These are phyloP conservation scores for Talaromyces liani DNA, from an alignment of 495 filamentous ascomycete genomes.

Conservation along the genomic window DNA sequence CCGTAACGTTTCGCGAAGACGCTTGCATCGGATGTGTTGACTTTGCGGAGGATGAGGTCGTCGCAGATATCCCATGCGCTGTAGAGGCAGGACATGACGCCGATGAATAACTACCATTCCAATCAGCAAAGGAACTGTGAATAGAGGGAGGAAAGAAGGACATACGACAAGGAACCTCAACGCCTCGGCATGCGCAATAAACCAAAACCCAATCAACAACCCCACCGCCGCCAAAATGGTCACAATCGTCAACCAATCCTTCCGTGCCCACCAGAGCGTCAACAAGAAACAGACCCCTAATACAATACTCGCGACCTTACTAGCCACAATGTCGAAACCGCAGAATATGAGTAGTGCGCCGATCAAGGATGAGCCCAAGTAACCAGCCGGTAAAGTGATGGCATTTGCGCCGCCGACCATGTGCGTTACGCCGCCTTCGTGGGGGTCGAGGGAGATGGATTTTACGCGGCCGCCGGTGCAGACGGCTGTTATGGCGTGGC, in stretches of 20 bases:
- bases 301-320: slow-evolving; percentile 66
- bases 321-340: slow-evolving; percentile 72
- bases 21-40: slow-evolving; percentile 73
- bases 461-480: slow-evolving; percentile 67
- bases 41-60: slow-evolving; percentile 75
- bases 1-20: slow-evolving; percentile 72
- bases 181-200: slow-evolving; percentile 66
- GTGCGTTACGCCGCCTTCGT: slow-evolving; percentile 67
- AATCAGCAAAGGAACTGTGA: too few species aligned
- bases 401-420: slow-evolving; percentile 72
- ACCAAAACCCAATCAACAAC: slow-evolving; percentile 68
- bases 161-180: slow-evolving; percentile 62
- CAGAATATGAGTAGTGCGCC: slow-evolving; percentile 73
- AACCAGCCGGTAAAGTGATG: slow-evolving; percentile 69
- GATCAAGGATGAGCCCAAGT: slow-evolving; percentile 67
- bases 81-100: slow-evolving; percentile 71
- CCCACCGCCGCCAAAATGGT: slow-evolving; percentile 64
- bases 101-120: slow-evolving; percentile 55
- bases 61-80: slow-evolving; percentile 86
- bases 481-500: slow-evolving; percentile 65
- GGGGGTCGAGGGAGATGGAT: slow-evolving; percentile 62
- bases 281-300: slow-evolving; percentile 67
- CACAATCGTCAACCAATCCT: slow-evolving; percentile 66
- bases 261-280: slow-evolving; percentile 72
- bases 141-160: background rate